phyloP scores from a whole-genome alignment of 495 filamentous ascomycete genomes.

The Podospora comata region DNA sequence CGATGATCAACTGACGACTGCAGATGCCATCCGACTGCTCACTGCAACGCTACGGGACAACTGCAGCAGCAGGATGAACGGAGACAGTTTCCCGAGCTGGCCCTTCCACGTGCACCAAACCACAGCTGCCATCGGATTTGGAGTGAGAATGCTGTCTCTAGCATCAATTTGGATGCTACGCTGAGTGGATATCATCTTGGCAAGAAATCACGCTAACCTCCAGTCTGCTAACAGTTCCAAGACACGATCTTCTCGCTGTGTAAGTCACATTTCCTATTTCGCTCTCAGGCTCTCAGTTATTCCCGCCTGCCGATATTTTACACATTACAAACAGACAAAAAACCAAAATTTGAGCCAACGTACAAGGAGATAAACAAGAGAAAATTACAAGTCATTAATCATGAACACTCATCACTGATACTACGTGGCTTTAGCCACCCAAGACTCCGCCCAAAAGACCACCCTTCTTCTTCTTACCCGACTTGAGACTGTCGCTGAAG shows the following conservation, averaged over 20 bases:
- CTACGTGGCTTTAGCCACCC: slow-evolving; percentile 20
- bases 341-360: neutral
- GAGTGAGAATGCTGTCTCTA: neutral
- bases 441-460: slow-evolving; percentile 32
- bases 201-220: neutral
- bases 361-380: neutral
- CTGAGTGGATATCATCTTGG: neutral
- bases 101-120: slow-evolving; percentile 1
- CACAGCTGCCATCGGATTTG: neutral
- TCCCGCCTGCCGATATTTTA: neutral
- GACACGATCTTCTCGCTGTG: neutral
- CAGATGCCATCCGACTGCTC: slow-evolving; percentile 2
- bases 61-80: neutral
- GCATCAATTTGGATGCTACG: neutral
- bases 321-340: neutral
- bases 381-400: neutral
- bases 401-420: neutral
- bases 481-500: slow-evolving; percentile 44
- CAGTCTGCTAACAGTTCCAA: neutral
- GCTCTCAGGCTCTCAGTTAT: neutral
- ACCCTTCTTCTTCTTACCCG: slow-evolving; percentile 37
- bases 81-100: neutral
- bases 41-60: neutral
- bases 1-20: neutral
- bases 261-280: neutral